Evolutionary conservation across 106 monocot species (phyloP), one percentile per base, ranked within the genome.

Genomic region (Triglochin maritima): DNA sequence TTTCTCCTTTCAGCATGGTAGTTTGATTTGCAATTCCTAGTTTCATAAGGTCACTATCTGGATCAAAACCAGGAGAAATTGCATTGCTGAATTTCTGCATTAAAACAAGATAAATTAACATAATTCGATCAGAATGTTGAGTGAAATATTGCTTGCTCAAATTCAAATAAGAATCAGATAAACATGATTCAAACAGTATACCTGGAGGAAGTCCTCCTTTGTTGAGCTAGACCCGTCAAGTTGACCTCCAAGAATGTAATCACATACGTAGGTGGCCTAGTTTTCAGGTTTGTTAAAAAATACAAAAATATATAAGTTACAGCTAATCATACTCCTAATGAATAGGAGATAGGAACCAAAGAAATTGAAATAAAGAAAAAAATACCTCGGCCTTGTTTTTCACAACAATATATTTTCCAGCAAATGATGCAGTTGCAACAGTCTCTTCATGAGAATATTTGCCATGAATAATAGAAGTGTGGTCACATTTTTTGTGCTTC

Each of bases 1-100:
- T 98, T 81, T 98, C 96, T 29, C 91, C 88, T 85, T 91, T 98
- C 44, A 98, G 91, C 96, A 98, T 98, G 72, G 96, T 98, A 53
- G 96, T 98, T 81, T 98, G 96, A 78, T 98, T 98, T 50, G 96
- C 96, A 82, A 91, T 90, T 6, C 96, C 96, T 65, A 85, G 64
- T 86, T 85, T 86, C 10, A 72, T 63, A 56, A 98, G 66, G 74
- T 98, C 96, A 63, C 75, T 68, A 69, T 98, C 91, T 66, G 96
- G 96, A 73, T 98, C 96, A 84, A 98, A 98, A 62, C 86, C 96
- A 8, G 68, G 48, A 49, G 96, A 91, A 66, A 88, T 62, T 42
- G 96, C 96, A 80, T 74, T 67, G 63, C 84, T 86, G 74, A 88
- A 90, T 77, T 90, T 96, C 90, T 89, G 87, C 64, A 77, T 44